A percentile compares a stretch with the other conserved stretches of the same genome.
phyloP scores from a whole-genome alignment of 805 yeast species.

The Zygosaccharomyces pseudorouxii region DNA sequence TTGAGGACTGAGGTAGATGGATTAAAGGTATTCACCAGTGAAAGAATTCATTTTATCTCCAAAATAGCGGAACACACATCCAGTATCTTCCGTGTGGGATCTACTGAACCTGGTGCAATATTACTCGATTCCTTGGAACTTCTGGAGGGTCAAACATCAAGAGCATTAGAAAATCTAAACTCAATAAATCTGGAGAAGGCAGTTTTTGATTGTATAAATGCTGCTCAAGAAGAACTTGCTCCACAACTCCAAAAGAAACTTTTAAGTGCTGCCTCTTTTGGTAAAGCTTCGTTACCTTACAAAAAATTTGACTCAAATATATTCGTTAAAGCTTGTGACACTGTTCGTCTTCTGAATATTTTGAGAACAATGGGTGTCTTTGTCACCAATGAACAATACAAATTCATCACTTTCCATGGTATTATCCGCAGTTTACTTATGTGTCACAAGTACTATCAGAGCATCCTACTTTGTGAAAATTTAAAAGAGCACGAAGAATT shows the following conservation, averaged over 20 bases:
- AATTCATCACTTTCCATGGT: slow-evolving; percentile 48
- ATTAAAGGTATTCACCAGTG: slow-evolving; percentile 54
- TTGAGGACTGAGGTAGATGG: slow-evolving; percentile 64
- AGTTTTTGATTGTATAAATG: slow-evolving; percentile 63
- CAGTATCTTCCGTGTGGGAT: slow-evolving; percentile 74
- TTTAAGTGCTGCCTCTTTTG: slow-evolving; percentile 78
- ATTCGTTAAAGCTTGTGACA: slow-evolving; percentile 59
- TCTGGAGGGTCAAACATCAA: slow-evolving; percentile 63
- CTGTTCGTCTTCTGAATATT: slow-evolving; percentile 63
- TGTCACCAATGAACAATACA: slow-evolving; percentile 55
- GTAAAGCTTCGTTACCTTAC: slow-evolving; percentile 55
- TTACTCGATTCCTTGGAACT: slow-evolving; percentile 72
- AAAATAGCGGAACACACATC: slow-evolving; percentile 55
- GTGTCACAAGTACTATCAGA: slow-evolving; percentile 56
- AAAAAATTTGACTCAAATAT: slow-evolving; percentile 53
- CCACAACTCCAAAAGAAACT: slow-evolving; percentile 75
- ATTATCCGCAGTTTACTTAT: slow-evolving; percentile 54
- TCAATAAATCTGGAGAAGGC: slow-evolving; percentile 54
- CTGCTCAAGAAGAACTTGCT: slow-evolving; percentile 74
- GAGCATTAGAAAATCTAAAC: slow-evolving; percentile 72
- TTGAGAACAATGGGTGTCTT: slow-evolving; percentile 64
- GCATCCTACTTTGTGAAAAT: slow-evolving; percentile 52
- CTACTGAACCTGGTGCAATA: slow-evolving; percentile 77
- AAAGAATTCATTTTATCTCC: slow-evolving; percentile 55
- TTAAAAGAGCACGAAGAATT: slow-evolving; percentile 38